Base-by-base conservation (phyloP, 768 basidiomycete species). In the Boletus edulis region DNA sequence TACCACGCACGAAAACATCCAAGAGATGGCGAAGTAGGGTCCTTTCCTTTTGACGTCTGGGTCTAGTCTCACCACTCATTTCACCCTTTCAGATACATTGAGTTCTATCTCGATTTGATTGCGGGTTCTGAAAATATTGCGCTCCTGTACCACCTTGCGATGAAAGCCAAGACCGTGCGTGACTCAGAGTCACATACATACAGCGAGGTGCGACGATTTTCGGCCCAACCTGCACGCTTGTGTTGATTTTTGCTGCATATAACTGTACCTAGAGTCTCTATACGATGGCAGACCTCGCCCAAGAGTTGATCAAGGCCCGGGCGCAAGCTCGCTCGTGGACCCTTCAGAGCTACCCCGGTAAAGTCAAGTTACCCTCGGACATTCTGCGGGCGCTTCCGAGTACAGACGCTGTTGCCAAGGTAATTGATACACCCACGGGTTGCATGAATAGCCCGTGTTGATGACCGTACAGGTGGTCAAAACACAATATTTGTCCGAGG, bases 161-260 rank as follows among this genome's bases (percentile, higher is more conserved):
- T 79, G 62, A 91, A 88, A 67, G 76, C 85, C 49, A 98, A 98
- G 77, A 91, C 91, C 0, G 90, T 96, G 7, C 82, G 88, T 5
- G 96, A 98, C 68, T 75, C 83, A 0, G 82, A 86, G 46, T 84
- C 85, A 2, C 79, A 85, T 56, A 71, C 76, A 2, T 79, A 81
- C 57, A 89, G 85, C 72, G 86, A 91, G 77, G 92, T 92, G 52
- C 42, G 73, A 46, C 5, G 18, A 20, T 17, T 27, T 35, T 46
- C 4, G 22, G 8, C 14, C 11, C n/a, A 18, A n/a, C 39, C n/a
- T 18, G 10, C 9, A 22, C 15, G n/a, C 17, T 8, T 27, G 18
- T 24, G 13, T 29, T 52, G 22, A 50, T 42, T 20, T 31, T 40
- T 45, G 7, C 15, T 32, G 34, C 22, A 37, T 37, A 7, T 41